Percentiles rank a stretch among this genome's conserved stretches.
Conservation (phyloP, 805 yeast species). For the Grigorovia yakushimaensis region DNA sequence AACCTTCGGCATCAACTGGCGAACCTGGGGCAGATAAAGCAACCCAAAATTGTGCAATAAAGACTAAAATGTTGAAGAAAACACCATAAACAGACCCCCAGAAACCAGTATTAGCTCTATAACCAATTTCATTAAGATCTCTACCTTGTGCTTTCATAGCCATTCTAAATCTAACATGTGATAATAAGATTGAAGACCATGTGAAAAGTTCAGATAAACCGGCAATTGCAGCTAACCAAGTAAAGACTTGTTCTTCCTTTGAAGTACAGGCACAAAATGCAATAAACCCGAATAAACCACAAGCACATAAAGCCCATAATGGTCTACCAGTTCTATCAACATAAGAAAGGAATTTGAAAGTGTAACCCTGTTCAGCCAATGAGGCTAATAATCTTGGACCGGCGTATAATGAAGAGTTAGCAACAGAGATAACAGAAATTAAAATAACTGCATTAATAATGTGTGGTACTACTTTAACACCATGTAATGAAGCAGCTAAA, state of each 20-base stretch:
- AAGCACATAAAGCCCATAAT: constrained; percentile 40
- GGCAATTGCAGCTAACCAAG: constrained; percentile 51
- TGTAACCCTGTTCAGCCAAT: constrained; percentile 60
- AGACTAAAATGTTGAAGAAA: constrained; percentile 37
- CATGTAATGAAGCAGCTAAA: constrained; percentile 53
- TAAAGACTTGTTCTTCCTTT: constrained; percentile 43
- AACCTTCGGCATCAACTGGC: constrained; percentile 29
- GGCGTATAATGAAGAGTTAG: constrained; percentile 67
- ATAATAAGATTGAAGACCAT: constrained; percentile 45
- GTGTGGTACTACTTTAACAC: constrained; percentile 57
- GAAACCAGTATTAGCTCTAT: constrained; percentile 38
- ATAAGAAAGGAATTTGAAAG: constrained; percentile 44
- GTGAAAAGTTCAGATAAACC: constrained; percentile 51
- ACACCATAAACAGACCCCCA: constrained; percentile 45
- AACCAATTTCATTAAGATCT: constrained; percentile 39
- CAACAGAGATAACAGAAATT: constrained; percentile 65
- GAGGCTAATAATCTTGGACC: constrained; percentile 62
- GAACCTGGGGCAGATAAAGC: constrained; percentile 41
- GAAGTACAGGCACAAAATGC: constrained; percentile 50
- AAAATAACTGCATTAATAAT: constrained; percentile 67
- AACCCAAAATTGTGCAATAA: constrained; percentile 54
- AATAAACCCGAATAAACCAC: constrained; percentile 45
- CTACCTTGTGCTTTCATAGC: constrained; percentile 45
- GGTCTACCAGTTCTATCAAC: constrained; percentile 55
- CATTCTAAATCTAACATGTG: constrained; percentile 45